A percentile compares a stretch with the other conserved stretches of the same genome.
phyloP scores from a whole-genome alignment of 768 basidiomycete species.

The Sporobolomyces phaffii region DNA sequence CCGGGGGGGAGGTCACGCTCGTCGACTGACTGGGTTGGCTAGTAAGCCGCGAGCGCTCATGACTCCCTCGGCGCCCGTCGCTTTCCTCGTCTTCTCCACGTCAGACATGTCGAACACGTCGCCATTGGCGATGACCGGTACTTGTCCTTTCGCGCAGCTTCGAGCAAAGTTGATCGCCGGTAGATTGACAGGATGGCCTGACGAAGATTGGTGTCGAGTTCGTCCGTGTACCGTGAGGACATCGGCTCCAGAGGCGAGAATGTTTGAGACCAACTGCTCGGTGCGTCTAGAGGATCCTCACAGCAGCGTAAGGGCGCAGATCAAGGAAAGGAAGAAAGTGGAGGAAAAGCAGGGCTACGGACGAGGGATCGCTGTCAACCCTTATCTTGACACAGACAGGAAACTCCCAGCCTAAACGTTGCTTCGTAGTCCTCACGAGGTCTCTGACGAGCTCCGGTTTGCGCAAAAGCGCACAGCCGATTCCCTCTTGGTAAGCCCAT shows the following conservation, averaged over 20 bases:
- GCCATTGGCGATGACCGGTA: slow-evolving; percentile 52
- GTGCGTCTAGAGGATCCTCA: slow-evolving; percentile 48
- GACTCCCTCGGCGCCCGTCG: slow-evolving; percentile 49
- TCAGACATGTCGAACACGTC: slow-evolving; percentile 50
- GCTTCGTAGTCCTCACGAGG: slow-evolving; percentile 49
- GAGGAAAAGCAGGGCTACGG: slow-evolving; percentile 30
- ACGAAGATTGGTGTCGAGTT: slow-evolving; percentile 50
- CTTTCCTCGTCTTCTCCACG: slow-evolving; percentile 45
- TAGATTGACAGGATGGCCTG: slow-evolving; percentile 48
- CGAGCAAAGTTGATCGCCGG: slow-evolving; percentile 50
- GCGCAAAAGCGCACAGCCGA: slow-evolving; percentile 51
- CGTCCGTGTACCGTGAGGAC: slow-evolving; percentile 52
- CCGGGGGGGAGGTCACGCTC: too few species aligned
- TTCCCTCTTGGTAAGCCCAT: slow-evolving; percentile 51
- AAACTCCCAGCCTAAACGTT: slow-evolving; percentile 49
- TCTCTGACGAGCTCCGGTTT: slow-evolving; percentile 51
- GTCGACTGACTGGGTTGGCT: slow-evolving; percentile 49
- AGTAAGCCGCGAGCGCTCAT: slow-evolving; percentile 53
- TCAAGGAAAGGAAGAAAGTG: too few species aligned
- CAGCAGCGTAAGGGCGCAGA: too few species aligned
- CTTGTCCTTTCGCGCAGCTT: slow-evolving; percentile 47
- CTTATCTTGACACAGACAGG: slow-evolving; percentile 53
- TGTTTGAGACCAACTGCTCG: slow-evolving; percentile 48
- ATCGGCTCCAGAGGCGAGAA: slow-evolving; percentile 48
- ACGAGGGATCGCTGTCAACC: slow-evolving; percentile 50